Conservation (phyloP, 1,284 basidiomycete species). For the Apiotrichum siamense region DNA sequence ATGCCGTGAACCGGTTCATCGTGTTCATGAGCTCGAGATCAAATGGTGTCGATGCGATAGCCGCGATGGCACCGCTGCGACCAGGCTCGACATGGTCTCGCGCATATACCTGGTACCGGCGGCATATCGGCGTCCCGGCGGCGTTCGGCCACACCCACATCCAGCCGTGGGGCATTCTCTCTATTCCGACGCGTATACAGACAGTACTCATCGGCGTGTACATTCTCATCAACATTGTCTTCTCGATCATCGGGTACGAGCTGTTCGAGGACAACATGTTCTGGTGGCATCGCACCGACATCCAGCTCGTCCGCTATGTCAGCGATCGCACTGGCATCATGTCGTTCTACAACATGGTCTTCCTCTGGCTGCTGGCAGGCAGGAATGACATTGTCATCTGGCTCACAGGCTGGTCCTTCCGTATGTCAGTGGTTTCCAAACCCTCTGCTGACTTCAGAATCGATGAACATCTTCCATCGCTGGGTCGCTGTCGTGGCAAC, state of each 20-base stretch:
- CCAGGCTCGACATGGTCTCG: too few species aligned
- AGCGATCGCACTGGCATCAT: constrained; percentile 23
- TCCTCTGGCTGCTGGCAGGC: constrained; percentile 22
- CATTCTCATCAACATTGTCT: constrained; percentile 23
- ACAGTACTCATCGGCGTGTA: constrained; percentile 22
- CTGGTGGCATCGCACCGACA: constrained; percentile 1
- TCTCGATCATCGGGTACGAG: constrained; percentile 51
- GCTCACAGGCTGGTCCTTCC: constrained; percentile 31
- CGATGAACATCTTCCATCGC: constrained; percentile 27
- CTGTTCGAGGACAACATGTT: constrained; percentile 47
- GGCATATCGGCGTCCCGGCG: constrained; percentile 18
- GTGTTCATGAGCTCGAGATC: too few species aligned
- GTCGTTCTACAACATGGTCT: constrained; percentile 25
- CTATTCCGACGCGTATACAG: constrained; percentile 24
- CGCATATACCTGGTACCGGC: constrained; percentile 15
- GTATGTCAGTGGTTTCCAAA: constrained; percentile 15
- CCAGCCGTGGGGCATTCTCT: constrained; percentile 14
- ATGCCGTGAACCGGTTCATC: too few species aligned
- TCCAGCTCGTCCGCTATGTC: constrained; percentile 17
- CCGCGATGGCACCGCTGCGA: too few species aligned
- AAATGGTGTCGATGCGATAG: too few species aligned
- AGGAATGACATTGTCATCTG: constrained; percentile 29
- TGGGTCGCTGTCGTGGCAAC: constrained; percentile 23
- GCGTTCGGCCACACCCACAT: constrained; percentile 20
- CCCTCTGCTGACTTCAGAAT: neutral